A percentile compares a stretch with the other conserved stretches of the same genome.
These are phyloP conservation scores for Perkinsus olseni DNA, from an alignment of 169 alveolate species.

Conservation along the genomic window DNA sequence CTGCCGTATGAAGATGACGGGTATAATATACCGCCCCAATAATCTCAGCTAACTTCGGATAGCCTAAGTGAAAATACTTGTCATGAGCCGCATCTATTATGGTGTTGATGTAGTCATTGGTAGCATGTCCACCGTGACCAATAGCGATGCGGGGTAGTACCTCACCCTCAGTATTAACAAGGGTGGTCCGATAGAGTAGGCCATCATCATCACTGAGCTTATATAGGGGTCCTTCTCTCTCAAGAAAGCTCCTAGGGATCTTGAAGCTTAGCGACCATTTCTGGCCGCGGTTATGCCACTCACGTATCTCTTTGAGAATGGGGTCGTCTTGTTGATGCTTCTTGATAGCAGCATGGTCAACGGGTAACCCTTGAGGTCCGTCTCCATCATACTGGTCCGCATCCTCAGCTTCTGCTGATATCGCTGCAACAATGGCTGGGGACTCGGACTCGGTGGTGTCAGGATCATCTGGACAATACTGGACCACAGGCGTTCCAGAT, in stretches of 20 bases:
- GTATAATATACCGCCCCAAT: neutral
- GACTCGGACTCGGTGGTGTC: neutral
- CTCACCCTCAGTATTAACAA: neutral
- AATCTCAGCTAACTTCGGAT: neutral
- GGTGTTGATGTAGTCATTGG: neutral
- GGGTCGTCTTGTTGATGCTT: neutral
- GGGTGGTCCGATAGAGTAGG: neutral
- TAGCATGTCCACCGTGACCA: neutral
- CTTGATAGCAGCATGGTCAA: neutral
- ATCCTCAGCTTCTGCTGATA: neutral
- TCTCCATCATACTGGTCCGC: neutral
- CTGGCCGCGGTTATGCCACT: neutral
- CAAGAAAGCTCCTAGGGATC: neutral
- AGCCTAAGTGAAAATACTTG: neutral
- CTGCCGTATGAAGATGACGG: neutral
- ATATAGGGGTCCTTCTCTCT: neutral
- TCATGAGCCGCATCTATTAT: neutral
- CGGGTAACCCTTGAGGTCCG: neutral
- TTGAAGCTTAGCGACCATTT: neutral
- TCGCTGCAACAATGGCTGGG: neutral
- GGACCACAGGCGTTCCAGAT: neutral
- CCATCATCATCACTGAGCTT: neutral
- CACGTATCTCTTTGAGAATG: neutral
- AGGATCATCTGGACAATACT: neutral
- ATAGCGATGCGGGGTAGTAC: neutral